Base-by-base conservation (phyloP, 768 basidiomycete species). In the Tulasnella sp. region DNA sequence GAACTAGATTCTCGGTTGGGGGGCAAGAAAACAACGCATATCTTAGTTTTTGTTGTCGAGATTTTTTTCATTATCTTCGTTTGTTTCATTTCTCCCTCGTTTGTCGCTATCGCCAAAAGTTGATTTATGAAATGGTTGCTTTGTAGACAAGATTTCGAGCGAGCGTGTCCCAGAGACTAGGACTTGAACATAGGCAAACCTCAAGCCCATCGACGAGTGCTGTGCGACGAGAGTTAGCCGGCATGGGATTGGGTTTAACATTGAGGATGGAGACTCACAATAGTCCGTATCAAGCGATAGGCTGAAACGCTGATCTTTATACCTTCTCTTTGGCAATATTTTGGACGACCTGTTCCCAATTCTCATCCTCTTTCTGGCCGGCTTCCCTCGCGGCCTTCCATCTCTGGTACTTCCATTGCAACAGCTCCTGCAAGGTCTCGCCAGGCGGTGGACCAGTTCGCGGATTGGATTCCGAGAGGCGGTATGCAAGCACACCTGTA, bases 391-490 rank as follows among this genome's bases (percentile, higher is more conserved):
- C 62, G 11, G 62, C 62, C 67, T 67, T 76, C 77, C 78, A 83
- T 75, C 85, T 86, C 5, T 78, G 80, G 82, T 85, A 87, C 79
- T 90, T 94, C 91, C 91, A 92, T 41, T 77, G 80, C 32, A 89
- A 63, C 22, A 94, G 84, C 35, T 83, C 79, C 5, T 77, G 59
- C 39, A 94, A 79, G 63, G 83, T 84, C 73, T 90, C 82, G 6
- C 88, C 86, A 32, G 83, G 80, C 0, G 85, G 81, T 17, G 87
- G 82, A 9, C 85, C 87, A 4, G 88, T 90, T 42, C 92, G 87
- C 5, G 92, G 92, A 79, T 94, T 87, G 35, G 83, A 89, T 78
- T 94, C 92, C 78, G 90, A 86, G 41, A 94, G 85, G 78, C 91
- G 88, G 78, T 88, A 94, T 5, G 92, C 92, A 52, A 92, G 79